A percentile compares a stretch with the other conserved stretches of the same genome.
phyloP scores from a whole-genome alignment of 768 basidiomycete species.

The Brasilioporus rufonigricans region DNA sequence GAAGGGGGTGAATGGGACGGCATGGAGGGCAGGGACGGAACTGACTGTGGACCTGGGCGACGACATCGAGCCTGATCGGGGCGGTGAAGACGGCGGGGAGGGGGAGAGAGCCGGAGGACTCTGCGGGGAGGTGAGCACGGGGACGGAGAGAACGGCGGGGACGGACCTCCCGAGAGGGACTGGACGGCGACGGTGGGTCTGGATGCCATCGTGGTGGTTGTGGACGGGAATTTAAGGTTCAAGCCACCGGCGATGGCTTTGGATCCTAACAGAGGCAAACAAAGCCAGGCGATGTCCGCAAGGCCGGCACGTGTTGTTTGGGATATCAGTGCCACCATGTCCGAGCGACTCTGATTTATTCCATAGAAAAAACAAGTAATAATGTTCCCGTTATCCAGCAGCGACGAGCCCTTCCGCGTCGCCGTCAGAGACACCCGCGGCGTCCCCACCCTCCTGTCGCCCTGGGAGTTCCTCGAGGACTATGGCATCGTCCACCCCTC shows the following conservation, averaged over 20 bases:
- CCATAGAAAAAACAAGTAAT: too few relatives aligned
- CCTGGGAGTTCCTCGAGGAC: conserved; percentile 40
- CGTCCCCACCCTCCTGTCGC: conserved; percentile 32
- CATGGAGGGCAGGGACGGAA: conserved; percentile 21
- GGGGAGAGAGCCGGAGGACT: conserved; percentile 84
- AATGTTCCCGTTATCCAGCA: conserved; percentile 34
- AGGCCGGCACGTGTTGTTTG: conserved; percentile 26
- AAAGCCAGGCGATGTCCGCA: conserved; percentile 30
- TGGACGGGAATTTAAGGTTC: conserved; percentile 33
- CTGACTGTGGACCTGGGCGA: conserved; percentile 98
- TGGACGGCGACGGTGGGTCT: conserved; percentile 89
- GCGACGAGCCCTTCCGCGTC: conserved; percentile 31
- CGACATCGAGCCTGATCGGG: conserved; percentile 98
- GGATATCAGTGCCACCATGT: conserved; percentile 29
- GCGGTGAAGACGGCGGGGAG: conserved; percentile 97
- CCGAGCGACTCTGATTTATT: too few relatives aligned
- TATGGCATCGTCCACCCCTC: conserved; percentile 41
- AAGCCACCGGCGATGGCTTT: too few relatives aligned
- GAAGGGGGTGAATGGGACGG: background rate
- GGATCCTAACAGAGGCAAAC: conserved; percentile 22
- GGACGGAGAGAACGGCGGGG: background rate
- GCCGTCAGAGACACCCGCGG: conserved; percentile 31
- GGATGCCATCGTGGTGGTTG: conserved; percentile 70
- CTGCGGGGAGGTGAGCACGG: conserved; percentile 35
- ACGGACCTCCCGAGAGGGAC: conserved; percentile 69